Percentiles rank a stretch among this genome's conserved stretches.
These are phyloP conservation scores for Colletotrichum ledebouriae DNA, from an alignment of 2,329 filamentous ascomycete genomes.

Conservation along the genomic window DNA sequence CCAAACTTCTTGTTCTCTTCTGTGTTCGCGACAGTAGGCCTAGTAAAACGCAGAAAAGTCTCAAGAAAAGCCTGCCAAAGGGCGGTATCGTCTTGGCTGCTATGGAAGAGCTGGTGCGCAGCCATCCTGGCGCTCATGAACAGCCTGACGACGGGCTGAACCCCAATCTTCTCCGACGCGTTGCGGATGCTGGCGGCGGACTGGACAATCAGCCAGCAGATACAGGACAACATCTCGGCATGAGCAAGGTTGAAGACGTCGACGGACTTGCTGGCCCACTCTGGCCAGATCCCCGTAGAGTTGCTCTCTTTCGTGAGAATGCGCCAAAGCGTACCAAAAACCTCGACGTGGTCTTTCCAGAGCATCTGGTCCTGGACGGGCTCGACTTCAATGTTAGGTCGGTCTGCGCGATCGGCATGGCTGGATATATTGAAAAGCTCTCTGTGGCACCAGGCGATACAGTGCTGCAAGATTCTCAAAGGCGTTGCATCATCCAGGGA, in stretches of 20 bases:
- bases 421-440: neutral
- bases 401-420: neutral
- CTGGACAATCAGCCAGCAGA: constrained; percentile 19
- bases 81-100: neutral
- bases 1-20: neutral
- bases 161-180: neutral
- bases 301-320: neutral
- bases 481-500: neutral
- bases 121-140: too few species aligned
- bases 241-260: neutral
- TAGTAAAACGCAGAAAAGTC: neutral
- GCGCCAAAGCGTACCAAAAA: constrained; percentile 18
- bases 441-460: constrained; percentile 15
- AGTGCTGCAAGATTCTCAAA: neutral
- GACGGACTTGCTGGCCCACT: neutral
- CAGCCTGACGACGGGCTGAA: too few species aligned
- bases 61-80: constrained; percentile 3
- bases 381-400: neutral
- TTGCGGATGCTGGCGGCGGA: neutral
- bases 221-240: constrained; percentile 12
- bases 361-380: neutral
- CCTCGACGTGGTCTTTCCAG: constrained; percentile 8
- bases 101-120: too few species aligned
- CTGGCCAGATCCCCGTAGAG: neutral
- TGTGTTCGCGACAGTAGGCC: neutral